Base-by-base conservation (phyloP, 129 eudicot species). In the Artemisia argyi region DNA sequence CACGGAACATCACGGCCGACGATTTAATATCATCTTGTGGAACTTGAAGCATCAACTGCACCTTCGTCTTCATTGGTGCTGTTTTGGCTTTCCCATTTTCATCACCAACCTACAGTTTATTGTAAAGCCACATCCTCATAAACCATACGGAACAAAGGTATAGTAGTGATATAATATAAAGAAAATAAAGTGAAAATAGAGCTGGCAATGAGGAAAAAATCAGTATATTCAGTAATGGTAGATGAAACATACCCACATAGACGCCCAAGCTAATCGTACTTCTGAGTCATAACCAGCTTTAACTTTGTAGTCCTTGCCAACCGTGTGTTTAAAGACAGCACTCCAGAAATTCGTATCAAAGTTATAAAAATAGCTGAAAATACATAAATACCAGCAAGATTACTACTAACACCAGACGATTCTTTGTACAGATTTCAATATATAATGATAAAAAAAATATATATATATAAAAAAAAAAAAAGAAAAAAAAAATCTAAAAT, bases 211-310 rank as follows among this genome's bases (percentile, higher is more conserved):
- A 39, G 46, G 46, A 39, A 39, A 39, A 7, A 5, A 7, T 1
- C 46, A 7, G 46, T 39, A 39, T 7, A 39, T 7, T 7, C 46
- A 39, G 46, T 7, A 39, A 1, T 39, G 46, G 46, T 7, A 55
- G 61, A 76, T 52, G 69, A 26, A 69, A 65, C 90, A 79, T 76
- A 93, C 98, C 98, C 97, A 93, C 55, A 93, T 78, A 72, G 97
- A 93, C 72, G 98, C 97, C 97, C 98, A 89, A 17, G 97, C 96
- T 66, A 93, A 85, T 74, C 90, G 90, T 15, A 77, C 87, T 63
- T 84, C 87, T 14, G 98, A 87, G 82, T 93, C 98, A 75, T 93
- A 93, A 63, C 98, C 98, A 79, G 95, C 92, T 85, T 93, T 93
- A 28, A 93, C 79, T 67, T 93, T 93, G 83, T 83, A 93, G 66